phyloP scores from a whole-genome alignment of 164 flowering plant species.

The Kalanchoe fedtschenkoi region DNA sequence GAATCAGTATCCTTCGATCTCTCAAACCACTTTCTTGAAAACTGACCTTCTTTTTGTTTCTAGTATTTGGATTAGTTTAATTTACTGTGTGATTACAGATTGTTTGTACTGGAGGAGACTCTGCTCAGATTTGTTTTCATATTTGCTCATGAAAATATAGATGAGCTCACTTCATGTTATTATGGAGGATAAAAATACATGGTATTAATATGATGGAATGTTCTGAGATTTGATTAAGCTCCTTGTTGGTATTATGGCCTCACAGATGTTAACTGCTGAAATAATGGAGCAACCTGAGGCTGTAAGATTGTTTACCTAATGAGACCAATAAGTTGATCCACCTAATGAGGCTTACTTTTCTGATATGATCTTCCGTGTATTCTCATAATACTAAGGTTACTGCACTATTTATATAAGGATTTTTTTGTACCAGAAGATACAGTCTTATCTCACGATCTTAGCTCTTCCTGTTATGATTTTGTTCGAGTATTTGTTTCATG shows the following conservation, averaged over 20 bases:
- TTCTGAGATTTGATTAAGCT: background rate
- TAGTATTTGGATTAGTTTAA: background rate
- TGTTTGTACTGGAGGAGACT: background rate
- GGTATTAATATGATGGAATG: background rate
- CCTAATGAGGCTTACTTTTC: no score
- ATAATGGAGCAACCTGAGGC: no score
- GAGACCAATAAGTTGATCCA: no score
- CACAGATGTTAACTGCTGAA: background rate
- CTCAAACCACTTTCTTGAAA: constrained; percentile 11
- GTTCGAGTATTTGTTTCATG: no score
- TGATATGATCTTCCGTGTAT: no score
- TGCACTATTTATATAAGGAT: no score
- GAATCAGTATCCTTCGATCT: constrained; percentile 81
- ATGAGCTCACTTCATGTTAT: background rate
- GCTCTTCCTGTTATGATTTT: no score
- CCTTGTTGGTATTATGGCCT: background rate
- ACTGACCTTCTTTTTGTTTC: background rate
- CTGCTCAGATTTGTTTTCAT: background rate
- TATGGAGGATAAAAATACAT: background rate
- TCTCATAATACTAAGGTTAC: no score
- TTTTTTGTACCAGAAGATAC: no score
- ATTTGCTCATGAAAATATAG: background rate
- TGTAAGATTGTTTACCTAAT: no score
- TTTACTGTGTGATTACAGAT: background rate
- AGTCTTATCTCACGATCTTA: no score